Percentiles rank a stretch among this genome's conserved stretches.
phyloP scores from a whole-genome alignment of 106 monocot genomes.

The Posidonia australis region DNA sequence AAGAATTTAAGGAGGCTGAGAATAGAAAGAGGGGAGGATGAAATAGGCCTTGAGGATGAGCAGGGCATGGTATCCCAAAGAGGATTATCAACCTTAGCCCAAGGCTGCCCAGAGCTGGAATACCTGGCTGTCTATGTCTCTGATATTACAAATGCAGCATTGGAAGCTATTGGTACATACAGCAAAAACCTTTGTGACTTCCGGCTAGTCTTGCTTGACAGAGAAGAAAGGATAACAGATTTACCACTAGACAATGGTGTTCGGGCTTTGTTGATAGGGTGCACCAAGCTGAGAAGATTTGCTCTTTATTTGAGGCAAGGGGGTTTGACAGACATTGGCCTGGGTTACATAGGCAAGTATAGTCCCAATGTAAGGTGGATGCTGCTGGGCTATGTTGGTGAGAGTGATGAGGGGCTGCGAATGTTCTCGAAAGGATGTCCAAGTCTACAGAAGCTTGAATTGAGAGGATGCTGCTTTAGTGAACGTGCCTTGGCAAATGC shows the following conservation, averaged over 20 bases:
- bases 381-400: slow-evolving; percentile 71
- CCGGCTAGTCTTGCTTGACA: slow-evolving; percentile 70
- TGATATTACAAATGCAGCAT: slow-evolving; percentile 70
- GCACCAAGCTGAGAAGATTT: slow-evolving; percentile 63
- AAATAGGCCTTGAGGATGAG: slow-evolving; percentile 80
- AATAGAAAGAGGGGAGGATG: slow-evolving; percentile 86
- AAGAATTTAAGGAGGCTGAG: slow-evolving; percentile 62
- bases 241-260: slow-evolving; percentile 82
- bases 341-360: slow-evolving; percentile 50
- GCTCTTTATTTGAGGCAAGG: slow-evolving; percentile 84
- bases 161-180: slow-evolving; percentile 54
- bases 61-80: slow-evolving; percentile 80
- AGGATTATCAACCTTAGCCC: slow-evolving; percentile 58
- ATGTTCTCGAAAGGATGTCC: slow-evolving; percentile 57
- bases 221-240: slow-evolving; percentile 60
- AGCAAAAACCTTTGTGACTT: slow-evolving; percentile 71
- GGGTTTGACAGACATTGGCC: slow-evolving; percentile 63
- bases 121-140: slow-evolving; percentile 90
- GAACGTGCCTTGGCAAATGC: slow-evolving; percentile 64
- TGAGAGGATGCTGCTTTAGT: slow-evolving; percentile 82
- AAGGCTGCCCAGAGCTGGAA: slow-evolving; percentile 69
- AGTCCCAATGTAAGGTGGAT: slow-evolving; percentile 65
- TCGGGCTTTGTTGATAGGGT: slow-evolving; percentile 58
- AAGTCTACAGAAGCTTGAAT: slow-evolving; percentile 69
- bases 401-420: slow-evolving; percentile 54